phyloP scores from a whole-genome alignment of 2,329 filamentous ascomycete species.

The Stachybotrys elegans region DNA sequence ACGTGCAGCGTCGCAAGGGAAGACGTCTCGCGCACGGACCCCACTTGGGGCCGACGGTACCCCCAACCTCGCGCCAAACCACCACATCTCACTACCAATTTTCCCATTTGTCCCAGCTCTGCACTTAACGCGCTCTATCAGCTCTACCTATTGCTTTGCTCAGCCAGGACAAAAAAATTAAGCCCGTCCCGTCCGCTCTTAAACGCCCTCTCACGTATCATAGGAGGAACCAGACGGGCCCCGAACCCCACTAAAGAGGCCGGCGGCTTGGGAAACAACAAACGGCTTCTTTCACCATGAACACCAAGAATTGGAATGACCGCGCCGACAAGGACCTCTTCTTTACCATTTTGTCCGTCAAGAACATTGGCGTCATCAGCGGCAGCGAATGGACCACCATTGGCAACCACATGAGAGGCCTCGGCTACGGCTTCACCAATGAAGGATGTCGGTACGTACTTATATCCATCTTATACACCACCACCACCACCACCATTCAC shows the following conservation, averaged over 20 bases:
- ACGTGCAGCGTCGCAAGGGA: no score
- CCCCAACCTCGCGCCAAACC: conserved; percentile 15
- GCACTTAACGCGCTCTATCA: background rate
- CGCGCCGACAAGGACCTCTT: conserved; percentile 59
- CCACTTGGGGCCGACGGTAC: conserved; percentile 11
- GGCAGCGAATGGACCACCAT: conserved; percentile 58
- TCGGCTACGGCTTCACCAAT: conserved; percentile 60
- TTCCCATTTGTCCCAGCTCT: conserved; percentile 25
- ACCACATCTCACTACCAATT: conserved; percentile 37
- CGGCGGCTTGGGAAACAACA: no score
- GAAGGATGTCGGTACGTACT: conserved; percentile 56
- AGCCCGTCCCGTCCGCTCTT: no score
- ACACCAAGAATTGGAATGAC: conserved; percentile 58
- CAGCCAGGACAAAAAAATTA: no score
- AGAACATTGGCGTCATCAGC: conserved; percentile 60
- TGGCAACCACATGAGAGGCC: conserved; percentile 53
- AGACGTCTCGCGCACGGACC: conserved; percentile 25
- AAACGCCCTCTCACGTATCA: no score
- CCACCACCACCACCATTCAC: no score
- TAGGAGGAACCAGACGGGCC: no score
- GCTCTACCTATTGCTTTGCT: no score
- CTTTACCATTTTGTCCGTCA: conserved; percentile 57
- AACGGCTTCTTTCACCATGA: conserved; percentile 29
- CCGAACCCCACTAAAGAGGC: conserved; percentile 12
- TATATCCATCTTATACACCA: conserved; percentile 5